These are phyloP conservation scores for Penicillium sp. DNA, from an alignment of 2,329 filamentous ascomycete species.

Conservation along the genomic window DNA sequence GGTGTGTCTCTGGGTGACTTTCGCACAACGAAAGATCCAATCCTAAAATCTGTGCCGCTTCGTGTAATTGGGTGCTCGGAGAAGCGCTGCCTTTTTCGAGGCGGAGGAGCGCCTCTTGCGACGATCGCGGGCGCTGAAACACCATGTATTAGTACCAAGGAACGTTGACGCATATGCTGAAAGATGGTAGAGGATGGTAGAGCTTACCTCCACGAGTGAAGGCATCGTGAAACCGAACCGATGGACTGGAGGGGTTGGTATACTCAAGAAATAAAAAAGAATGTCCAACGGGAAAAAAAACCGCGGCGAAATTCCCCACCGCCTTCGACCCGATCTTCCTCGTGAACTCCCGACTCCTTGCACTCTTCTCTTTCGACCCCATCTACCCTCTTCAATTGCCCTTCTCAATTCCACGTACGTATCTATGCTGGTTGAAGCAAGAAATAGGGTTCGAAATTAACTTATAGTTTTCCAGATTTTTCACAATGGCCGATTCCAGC, in stretches of 20 bases:
- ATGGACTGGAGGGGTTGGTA: constrained; percentile 11
- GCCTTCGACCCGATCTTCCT: constrained; percentile 35
- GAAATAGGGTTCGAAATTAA: constrained; percentile 13
- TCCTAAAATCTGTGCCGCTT: constrained; percentile 46
- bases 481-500: constrained; percentile 57
- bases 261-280: constrained; percentile 20
- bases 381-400: constrained; percentile 19
- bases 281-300: constrained; percentile 28
- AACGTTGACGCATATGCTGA: not conserved
- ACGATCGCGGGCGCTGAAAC: constrained; percentile 38
- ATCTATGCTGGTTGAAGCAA: not conserved
- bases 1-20: constrained; percentile 31
- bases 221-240: constrained; percentile 32
- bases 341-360: constrained; percentile 24
- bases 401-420: constrained; percentile 18
- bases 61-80: constrained; percentile 40
- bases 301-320: constrained; percentile 39
- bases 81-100: constrained; percentile 45
- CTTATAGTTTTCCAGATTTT: constrained; percentile 15
- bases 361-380: constrained; percentile 16
- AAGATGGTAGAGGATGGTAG: not conserved
- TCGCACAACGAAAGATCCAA: constrained; percentile 36
- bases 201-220: constrained; percentile 38
- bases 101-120: constrained; percentile 46
- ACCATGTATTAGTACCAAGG: constrained; percentile 9